Evolutionary conservation across 805 yeast species (phyloP).

Genomic region (Saccharomycopsis sp.): DNA sequence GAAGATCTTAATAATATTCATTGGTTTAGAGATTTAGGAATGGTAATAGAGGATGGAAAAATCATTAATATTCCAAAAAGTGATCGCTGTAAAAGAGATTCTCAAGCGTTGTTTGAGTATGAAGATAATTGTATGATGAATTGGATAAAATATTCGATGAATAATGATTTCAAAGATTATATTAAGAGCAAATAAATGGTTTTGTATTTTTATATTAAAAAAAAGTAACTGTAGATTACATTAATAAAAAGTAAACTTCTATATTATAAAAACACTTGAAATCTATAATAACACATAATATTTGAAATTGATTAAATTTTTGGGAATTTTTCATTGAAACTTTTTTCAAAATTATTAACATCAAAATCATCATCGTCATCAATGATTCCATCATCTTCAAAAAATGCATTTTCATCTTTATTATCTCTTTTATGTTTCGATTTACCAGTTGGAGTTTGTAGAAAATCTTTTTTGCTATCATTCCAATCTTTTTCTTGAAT

Average conservation of each 20-base stretch:
- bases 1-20: conserved; percentile 61
- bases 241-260: conserved; percentile 5
- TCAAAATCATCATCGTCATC: conserved; percentile 18
- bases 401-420: conserved; percentile 13
- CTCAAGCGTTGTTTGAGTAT: conserved; percentile 43
- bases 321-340: conserved; percentile 17
- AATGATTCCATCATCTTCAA: conserved; percentile 11
- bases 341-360: conserved; percentile 18
- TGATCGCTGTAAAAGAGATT: conserved; percentile 39
- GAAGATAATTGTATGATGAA: conserved; percentile 66
- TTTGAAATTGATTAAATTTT: not conserved
- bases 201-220: too few relatives aligned
- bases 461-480: not conserved
- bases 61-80: conserved; percentile 66
- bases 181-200: not conserved
- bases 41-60: conserved; percentile 63
- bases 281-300: not conserved
- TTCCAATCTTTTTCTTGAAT: conserved; percentile 1
- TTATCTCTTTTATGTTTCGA: not conserved
- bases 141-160: conserved; percentile 48
- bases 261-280: conserved; percentile 7
- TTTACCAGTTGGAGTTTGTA: not conserved
- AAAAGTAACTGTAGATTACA: conserved; percentile 2
- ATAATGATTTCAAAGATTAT: too few relatives aligned
- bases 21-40: conserved; percentile 84